Evolutionary conservation across 352 stramenopile genomes (phyloP).

Genomic region (Phytophthora europaea): DNA sequence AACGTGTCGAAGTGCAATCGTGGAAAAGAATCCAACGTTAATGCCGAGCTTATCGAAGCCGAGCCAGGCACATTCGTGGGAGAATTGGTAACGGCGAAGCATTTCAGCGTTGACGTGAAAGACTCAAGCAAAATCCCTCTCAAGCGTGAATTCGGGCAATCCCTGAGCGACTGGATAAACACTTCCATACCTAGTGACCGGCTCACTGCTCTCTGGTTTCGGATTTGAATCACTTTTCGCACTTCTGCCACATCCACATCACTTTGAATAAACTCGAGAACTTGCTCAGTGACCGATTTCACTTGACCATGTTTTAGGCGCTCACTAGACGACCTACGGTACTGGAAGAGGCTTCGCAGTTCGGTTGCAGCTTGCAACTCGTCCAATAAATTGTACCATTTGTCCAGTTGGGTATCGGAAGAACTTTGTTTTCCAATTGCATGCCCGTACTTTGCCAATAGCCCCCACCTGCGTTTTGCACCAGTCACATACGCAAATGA

Average conservation of each 20-base stretch:
- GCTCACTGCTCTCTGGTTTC: conserved; percentile 58
- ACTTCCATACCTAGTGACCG: conserved; percentile 61
- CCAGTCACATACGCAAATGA: conserved; percentile 81
- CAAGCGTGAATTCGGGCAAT: conserved; percentile 37
- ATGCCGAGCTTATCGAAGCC: conserved; percentile 6
- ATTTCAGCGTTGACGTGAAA: conserved; percentile 54
- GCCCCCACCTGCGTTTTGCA: conserved; percentile 74
- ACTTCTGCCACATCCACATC: conserved; percentile 76
- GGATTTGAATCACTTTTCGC: conserved; percentile 47
- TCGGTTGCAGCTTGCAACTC: conserved; percentile 83
- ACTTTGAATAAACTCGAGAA: conserved; percentile 89
- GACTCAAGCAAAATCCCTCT: conserved; percentile 62
- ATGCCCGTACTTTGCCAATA: conserved; percentile 80
- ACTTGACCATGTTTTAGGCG: conserved; percentile 52
- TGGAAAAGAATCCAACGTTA: conserved; percentile 27
- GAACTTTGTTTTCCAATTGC: conserved; percentile 59
- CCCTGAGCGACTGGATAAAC: conserved; percentile 45
- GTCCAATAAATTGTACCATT: conserved; percentile 86
- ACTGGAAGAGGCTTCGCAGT: conserved; percentile 75
- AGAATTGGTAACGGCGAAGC: conserved; percentile 44
- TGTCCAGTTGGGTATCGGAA: conserved; percentile 66
- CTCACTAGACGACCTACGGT: conserved; percentile 81
- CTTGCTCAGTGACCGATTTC: conserved; percentile 85
- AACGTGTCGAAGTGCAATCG: conserved; percentile 68
- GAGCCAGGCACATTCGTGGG: conserved; percentile 28